Conservation (phyloP, 345 rosid species). For the Punica granatum region DNA sequence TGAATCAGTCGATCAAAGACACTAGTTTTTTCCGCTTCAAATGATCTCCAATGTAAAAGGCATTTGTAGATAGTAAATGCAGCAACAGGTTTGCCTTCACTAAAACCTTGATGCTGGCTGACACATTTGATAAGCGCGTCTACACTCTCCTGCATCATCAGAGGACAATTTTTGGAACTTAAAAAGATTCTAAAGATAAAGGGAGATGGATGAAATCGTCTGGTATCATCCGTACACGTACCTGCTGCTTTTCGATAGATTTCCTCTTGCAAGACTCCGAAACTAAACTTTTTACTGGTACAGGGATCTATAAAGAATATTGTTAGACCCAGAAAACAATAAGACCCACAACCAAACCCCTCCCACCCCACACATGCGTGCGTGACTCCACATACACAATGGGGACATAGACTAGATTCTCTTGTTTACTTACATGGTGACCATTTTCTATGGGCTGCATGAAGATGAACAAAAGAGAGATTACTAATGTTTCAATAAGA, state of each 20-base stretch:
- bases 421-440: slow-evolving; percentile 43
- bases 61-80: slow-evolving; percentile 85
- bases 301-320: slow-evolving; percentile 38
- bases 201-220: background rate
- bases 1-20: slow-evolving; percentile 91
- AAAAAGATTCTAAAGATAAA: background rate
- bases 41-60: slow-evolving; percentile 79
- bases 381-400: slow-evolving; percentile 9
- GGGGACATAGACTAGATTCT: background rate
- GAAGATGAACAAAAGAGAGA: slow-evolving; percentile 10
- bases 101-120: slow-evolving; percentile 53
- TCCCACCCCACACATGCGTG: no score
- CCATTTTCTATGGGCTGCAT: slow-evolving; percentile 70
- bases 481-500: slow-evolving; percentile 12
- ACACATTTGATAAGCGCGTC: slow-evolving; percentile 66
- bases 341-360: no score
- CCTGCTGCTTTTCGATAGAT: slow-evolving; percentile 69
- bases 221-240: slow-evolving; percentile 27
- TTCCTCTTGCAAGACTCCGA: slow-evolving; percentile 48
- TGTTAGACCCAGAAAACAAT: slow-evolving; percentile 14
- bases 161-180: background rate
- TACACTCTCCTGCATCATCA: slow-evolving; percentile 51
- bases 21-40: slow-evolving; percentile 90
- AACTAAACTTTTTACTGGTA: slow-evolving; percentile 44
- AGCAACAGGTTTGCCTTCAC: slow-evolving; percentile 74